A percentile compares a stretch with the other conserved stretches of the same genome.
These are phyloP conservation scores for Corynascus novoguineensis DNA, from an alignment of 495 filamentous ascomycete species.

Conservation along the genomic window DNA sequence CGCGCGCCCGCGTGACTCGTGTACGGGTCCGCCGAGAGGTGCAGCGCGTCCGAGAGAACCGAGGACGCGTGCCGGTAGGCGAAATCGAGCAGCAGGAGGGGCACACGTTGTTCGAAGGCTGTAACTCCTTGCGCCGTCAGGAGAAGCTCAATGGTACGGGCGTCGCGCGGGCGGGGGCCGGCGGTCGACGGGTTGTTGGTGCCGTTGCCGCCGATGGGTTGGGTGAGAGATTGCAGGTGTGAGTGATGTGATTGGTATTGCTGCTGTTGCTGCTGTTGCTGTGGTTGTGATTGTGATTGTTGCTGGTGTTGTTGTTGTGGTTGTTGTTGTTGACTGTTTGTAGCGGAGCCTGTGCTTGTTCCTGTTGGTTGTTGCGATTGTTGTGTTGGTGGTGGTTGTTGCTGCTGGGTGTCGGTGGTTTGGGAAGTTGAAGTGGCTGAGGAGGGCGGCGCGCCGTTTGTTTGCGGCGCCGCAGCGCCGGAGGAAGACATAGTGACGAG, in stretches of 20 bases:
- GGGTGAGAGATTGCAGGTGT: too few species aligned
- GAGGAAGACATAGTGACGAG: constrained; percentile 14
- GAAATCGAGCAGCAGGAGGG: constrained; percentile 91
- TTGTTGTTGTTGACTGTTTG: constrained; percentile 23
- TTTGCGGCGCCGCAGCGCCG: constrained; percentile 30
- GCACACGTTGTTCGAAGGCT: constrained; percentile 88
- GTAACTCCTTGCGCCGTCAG: constrained; percentile 82
- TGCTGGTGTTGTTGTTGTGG: constrained; percentile 21
- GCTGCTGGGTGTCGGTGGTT: constrained; percentile 27
- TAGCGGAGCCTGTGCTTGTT: constrained; percentile 18
- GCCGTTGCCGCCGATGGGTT: too few species aligned
- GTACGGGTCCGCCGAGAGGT: constrained; percentile 60
- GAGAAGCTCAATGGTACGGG: constrained; percentile 84
- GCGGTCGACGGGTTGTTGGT: constrained; percentile 40
- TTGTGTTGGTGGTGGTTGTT: constrained; percentile 33
- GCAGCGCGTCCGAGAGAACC: constrained; percentile 61
- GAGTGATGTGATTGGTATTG: constrained; percentile 27
- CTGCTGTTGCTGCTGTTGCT: constrained; percentile 17
- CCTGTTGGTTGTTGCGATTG: constrained; percentile 15
- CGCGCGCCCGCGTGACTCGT: constrained; percentile 45
- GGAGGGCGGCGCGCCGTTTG: constrained; percentile 38
- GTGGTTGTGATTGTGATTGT: constrained; percentile 35
- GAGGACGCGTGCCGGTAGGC: constrained; percentile 75
- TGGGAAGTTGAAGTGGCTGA: constrained; percentile 30
- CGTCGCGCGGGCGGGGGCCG: constrained; percentile 78